Base-by-base conservation (phyloP, 768 basidiomycete species). In the Naganishia vaughanmartiniae region DNA sequence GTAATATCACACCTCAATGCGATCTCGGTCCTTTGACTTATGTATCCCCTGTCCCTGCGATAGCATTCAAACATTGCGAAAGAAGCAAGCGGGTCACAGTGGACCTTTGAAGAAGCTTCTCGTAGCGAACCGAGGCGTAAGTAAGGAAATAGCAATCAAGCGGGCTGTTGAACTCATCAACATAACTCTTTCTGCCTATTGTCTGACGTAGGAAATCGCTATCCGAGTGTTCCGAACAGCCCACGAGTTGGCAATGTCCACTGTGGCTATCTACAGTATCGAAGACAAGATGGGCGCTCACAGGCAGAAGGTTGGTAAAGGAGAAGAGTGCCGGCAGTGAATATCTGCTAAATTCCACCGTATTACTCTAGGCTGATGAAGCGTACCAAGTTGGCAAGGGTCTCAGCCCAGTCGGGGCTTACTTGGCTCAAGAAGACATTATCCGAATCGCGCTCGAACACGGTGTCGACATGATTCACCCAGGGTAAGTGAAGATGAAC, bases 381-480 rank as follows among this genome's bases (percentile, higher is more conserved):
- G 93, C 94, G 0, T 99, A 99, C 83, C 90, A 93, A 83, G 96
- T 98, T 73, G 96, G 96, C 67, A 93, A 91, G 77, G 96, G 96
- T 11, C 82, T 97, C 63, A 93, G 94, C 17, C 96, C 96, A 36
- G 96, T 99, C 48, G 96, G 85, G 21, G 96, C 96, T 12, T 99
- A 99, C 82, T 90, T 99, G 73, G 89, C 94, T 1, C 94, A 97
- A 81, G 93, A 98, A 76, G 93, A 96, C 77, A 98, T 99, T 82
- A 93, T 99, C 83, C 84, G 88, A 73, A 89, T 93, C 74, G 92
- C 93, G n/a, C 86, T 98, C 54, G 94, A 98, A 82, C 93, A 98
- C 82, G 94, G 92, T 30, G 96, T 99, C 30, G 95, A 97, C 81
- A 98, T 99, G 96, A 98, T 99, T 79, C 96, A 98, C 83, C 96